These are phyloP conservation scores for Ophiocordyceps australis DNA, from an alignment of 2,329 filamentous ascomycete genomes.

Conservation along the genomic window DNA sequence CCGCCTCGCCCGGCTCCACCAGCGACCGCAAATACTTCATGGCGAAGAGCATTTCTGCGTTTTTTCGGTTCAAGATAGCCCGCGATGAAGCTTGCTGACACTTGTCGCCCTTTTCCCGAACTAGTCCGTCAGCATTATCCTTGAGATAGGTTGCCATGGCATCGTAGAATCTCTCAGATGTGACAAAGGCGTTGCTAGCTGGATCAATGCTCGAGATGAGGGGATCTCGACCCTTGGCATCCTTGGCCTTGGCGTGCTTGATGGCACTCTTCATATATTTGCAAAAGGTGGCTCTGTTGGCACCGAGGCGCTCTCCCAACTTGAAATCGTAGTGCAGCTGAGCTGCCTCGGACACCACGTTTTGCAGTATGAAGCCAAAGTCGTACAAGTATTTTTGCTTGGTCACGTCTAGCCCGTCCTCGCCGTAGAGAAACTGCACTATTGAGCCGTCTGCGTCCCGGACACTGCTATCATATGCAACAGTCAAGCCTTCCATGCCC, in stretches of 20 bases:
- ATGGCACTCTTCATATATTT: constrained; percentile 69
- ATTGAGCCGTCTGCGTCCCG: constrained; percentile 85
- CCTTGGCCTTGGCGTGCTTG: constrained; percentile 46
- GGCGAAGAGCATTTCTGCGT: constrained; percentile 68
- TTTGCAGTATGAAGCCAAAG: constrained; percentile 79
- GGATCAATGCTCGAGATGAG: constrained; percentile 57
- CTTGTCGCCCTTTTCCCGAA: constrained; percentile 24
- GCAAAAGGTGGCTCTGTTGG: constrained; percentile 41
- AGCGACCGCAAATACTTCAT: constrained; percentile 87
- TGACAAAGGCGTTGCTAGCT: constrained; percentile 63
- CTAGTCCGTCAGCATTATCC: constrained; percentile 46
- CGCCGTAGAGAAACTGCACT: constrained; percentile 90
- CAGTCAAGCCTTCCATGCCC: constrained; percentile 87
- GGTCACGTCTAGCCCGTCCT: constrained; percentile 85
- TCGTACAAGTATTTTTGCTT: constrained; percentile 85
- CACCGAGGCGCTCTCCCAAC: constrained; percentile 23
- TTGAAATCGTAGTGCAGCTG: constrained; percentile 50
- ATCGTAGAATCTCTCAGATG: constrained; percentile 71
- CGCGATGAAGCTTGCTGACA: constrained; percentile 6
- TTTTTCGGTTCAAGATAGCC: constrained; percentile 42
- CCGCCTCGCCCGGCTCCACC: constrained; percentile 87
- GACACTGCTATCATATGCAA: constrained; percentile 87
- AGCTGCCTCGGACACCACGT: constrained; percentile 63
- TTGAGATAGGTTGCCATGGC: constrained; percentile 63
- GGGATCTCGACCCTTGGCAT: constrained; percentile 50